Base-by-base conservation (phyloP, 208 protist species). In the Trypanosoma mega region DNA sequence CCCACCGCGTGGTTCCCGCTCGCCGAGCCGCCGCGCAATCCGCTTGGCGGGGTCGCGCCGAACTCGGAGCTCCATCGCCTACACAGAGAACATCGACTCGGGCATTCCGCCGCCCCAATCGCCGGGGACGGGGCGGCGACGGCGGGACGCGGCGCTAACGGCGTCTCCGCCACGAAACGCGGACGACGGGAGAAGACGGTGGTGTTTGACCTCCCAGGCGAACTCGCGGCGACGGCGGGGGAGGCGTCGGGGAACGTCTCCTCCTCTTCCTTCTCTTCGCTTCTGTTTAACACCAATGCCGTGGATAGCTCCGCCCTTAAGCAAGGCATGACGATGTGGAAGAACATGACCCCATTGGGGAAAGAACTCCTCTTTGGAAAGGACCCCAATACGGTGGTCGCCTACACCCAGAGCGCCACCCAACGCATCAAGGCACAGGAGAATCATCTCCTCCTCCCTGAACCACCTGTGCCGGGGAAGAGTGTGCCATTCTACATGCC, bases 331-430 rank as follows among this genome's bases (percentile, higher is more conserved):
- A 90, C 81, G 11, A 53, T 33, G 16, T 72, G 68, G 12, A 80
- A 81, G 36, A 76, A 87, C 68, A 75, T 90, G 36, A 94, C 85
- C 0, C 68, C 80, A n/a, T 56, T 92, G 12, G 88, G 88, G 16
- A 85, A 87, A 54, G 85, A 90, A 53, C 55, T 94, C 9, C 48
- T 92, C 16, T 62, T 94, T 5, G 74, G 65, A n/a, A 85, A 74
- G 53, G 76, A 88, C 31, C 80, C 80, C 3, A 58, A 72, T n/a
- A 57, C 56, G n/a, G 70, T 87, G 18, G 49, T 78, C 23, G 31
- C 68, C 44, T 94, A 76, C 65, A 87, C 78, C 12, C 88, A 94
- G 61, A 78, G 78, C 39, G 54, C 48, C 21, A 53, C 76, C 43
- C 85, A 94, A 68, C 69, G 70, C 41, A 65, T 23, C 34, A 81